Evolutionary conservation across 2,329 filamentous ascomycete genomes (phyloP).

Genomic region (Aaosphaeria pasadenensis): DNA sequence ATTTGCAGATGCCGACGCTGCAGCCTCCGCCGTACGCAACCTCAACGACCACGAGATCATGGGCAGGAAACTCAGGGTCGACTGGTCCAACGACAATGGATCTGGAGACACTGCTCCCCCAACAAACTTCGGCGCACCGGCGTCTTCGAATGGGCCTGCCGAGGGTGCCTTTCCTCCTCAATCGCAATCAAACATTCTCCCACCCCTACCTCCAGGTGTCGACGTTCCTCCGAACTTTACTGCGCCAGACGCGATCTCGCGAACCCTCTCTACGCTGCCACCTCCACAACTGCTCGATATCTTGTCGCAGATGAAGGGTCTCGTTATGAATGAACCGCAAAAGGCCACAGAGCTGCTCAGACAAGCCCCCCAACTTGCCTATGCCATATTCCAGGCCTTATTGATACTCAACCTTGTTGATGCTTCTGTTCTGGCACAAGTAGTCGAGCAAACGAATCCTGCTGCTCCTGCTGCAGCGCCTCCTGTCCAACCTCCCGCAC

Average conservation of each 20-base stretch:
- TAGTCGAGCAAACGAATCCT: slow-evolving; percentile 60
- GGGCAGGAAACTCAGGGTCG: slow-evolving; percentile 89
- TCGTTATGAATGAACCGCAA: slow-evolving; percentile 76
- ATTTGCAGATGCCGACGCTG: slow-evolving; percentile 88
- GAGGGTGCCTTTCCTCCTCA: slow-evolving; percentile 29
- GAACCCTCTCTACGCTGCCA: slow-evolving; percentile 82
- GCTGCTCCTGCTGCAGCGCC: slow-evolving; percentile 27
- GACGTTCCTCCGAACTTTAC: slow-evolving; percentile 80
- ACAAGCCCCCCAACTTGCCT: slow-evolving; percentile 87
- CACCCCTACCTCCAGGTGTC: slow-evolving; percentile 78
- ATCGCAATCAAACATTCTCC: slow-evolving; percentile 57
- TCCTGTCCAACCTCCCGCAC: slow-evolving; percentile 28
- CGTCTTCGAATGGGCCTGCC: slow-evolving; percentile 41
- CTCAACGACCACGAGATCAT: slow-evolving; percentile 94
- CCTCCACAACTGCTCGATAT: slow-evolving; percentile 90
- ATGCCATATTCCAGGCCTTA: slow-evolving; percentile 91
- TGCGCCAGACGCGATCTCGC: slow-evolving; percentile 86
- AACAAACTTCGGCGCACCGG: slow-evolving; percentile 45
- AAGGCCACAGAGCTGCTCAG: slow-evolving; percentile 83
- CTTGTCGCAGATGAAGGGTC: slow-evolving; percentile 87
- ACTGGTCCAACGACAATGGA: slow-evolving; percentile 91
- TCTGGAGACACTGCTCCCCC: slow-evolving; percentile 53
- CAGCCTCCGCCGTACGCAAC: slow-evolving; percentile 91
- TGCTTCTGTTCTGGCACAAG: slow-evolving; percentile 73
- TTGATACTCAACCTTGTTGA: slow-evolving; percentile 92